Conservation (phyloP, 306 rosid genomes). For the Luffa aegyptiaca region DNA sequence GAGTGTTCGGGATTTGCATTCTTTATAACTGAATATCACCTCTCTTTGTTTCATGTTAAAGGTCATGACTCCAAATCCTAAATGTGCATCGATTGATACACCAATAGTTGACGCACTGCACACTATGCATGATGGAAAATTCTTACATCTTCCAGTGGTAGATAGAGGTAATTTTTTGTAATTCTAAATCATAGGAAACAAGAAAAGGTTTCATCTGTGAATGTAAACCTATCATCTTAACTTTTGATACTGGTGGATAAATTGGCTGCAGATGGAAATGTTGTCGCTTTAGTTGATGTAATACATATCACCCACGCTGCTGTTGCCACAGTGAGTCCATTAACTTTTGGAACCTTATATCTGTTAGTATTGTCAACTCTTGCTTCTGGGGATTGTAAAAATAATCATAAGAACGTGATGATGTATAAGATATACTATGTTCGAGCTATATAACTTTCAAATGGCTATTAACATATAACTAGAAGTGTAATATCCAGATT, state of each 20-base stretch:
- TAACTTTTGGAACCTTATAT: background rate
- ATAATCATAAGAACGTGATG: background rate
- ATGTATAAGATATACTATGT: background rate
- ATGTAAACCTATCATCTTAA: background rate
- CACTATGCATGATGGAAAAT: slow-evolving; percentile 84
- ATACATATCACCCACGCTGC: slow-evolving; percentile 90
- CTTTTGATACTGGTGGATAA: slow-evolving; percentile 22
- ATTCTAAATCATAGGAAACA: background rate
- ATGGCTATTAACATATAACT: background rate
- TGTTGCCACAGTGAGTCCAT: slow-evolving; percentile 67
- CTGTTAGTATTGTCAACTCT: background rate
- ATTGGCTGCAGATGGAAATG: slow-evolving; percentile 56
- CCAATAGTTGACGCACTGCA: slow-evolving; percentile 95
- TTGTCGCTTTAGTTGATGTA: slow-evolving; percentile 73
- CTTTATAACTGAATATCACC: background rate
- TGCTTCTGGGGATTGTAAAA: background rate
- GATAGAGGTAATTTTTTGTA: slow-evolving; percentile 51
- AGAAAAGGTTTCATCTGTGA: slow-evolving; percentile 1
- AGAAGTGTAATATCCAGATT: background rate
- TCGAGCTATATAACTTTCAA: background rate
- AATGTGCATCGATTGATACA: slow-evolving; percentile 71
- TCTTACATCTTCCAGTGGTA: slow-evolving; percentile 83
- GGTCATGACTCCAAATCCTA: slow-evolving; percentile 97
- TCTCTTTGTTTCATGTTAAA: slow-evolving; percentile 23
- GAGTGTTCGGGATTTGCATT: background rate